Conservation (phyloP, 2,329 filamentous ascomycete species). For the Stachybotrys elegans region DNA sequence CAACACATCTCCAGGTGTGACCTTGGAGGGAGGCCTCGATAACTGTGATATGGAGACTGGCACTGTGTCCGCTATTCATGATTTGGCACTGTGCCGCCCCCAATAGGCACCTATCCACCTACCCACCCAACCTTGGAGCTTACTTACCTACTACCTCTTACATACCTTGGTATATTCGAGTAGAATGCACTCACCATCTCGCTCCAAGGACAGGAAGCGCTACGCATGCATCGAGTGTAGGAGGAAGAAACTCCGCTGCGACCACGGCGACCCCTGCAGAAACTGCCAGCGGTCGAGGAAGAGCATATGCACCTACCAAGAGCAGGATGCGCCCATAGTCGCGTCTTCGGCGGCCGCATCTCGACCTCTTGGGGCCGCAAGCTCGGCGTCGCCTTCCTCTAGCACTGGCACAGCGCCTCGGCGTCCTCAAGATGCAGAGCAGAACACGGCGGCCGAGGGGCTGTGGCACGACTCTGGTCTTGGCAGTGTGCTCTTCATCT, state of each 20-base stretch:
- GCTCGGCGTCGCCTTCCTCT: background rate
- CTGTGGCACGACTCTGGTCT: background rate
- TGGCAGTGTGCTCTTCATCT: background rate
- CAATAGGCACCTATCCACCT: too few species aligned
- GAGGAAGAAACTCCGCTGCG: conserved; percentile 1
- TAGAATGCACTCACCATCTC: too few species aligned
- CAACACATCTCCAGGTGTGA: too few species aligned
- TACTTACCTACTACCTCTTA: too few species aligned
- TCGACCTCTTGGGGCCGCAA: background rate
- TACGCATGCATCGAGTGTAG: background rate
- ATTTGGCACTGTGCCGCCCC: too few species aligned
- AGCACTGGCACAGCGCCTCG: background rate
- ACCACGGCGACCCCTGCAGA: background rate
- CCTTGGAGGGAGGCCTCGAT: too few species aligned
- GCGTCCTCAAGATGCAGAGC: background rate
- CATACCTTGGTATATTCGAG: too few species aligned
- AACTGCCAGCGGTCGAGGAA: background rate
- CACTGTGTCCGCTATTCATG: too few species aligned
- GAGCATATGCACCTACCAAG: too few species aligned
- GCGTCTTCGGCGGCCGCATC: background rate
- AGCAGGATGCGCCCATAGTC: background rate
- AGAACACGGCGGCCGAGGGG: background rate
- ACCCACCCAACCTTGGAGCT: too few species aligned
- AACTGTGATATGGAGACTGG: too few species aligned
- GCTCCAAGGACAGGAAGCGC: background rate